Conservation (phyloP, 2,329 filamentous ascomycete genomes). For the Pyricularia sp. region DNA sequence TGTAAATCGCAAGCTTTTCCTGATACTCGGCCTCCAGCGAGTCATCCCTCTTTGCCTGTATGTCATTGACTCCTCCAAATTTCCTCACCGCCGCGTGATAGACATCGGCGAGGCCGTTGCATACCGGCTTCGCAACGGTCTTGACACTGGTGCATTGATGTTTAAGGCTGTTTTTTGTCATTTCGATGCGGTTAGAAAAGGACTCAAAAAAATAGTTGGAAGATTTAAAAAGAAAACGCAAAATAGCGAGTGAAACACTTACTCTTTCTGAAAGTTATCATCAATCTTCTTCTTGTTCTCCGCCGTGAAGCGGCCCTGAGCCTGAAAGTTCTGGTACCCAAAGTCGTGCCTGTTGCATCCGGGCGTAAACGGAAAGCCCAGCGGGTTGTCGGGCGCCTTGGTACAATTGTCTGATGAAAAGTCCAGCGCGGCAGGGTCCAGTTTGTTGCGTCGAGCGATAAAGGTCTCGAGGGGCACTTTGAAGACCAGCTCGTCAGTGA, state of each 20-base stretch:
- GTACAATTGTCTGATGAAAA: constrained; percentile 34
- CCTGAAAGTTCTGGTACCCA: constrained; percentile 43
- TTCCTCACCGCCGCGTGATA: constrained; percentile 28
- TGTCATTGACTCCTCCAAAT: constrained; percentile 25
- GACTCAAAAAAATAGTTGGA: neutral
- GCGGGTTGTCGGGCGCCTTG: constrained; percentile 31
- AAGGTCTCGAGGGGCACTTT: neutral
- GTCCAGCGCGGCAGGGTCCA: constrained; percentile 26
- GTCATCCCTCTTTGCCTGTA: constrained; percentile 15
- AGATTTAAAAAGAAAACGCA: neutral
- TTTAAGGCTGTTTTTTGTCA: constrained; percentile 19
- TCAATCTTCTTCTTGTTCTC: constrained; percentile 33
- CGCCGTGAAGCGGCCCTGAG: constrained; percentile 35
- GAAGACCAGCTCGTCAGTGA: neutral
- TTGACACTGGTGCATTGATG: constrained; percentile 22
- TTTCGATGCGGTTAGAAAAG: neutral
- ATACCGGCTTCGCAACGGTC: constrained; percentile 11
- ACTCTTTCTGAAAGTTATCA: constrained; percentile 36
- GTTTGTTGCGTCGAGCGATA: constrained; percentile 20
- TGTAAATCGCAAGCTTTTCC: constrained; percentile 22
- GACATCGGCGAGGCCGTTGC: constrained; percentile 26
- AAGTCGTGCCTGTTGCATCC: constrained; percentile 48
- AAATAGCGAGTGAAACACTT: constrained; percentile 11
- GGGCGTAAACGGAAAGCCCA: constrained; percentile 30
- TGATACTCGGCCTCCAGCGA: constrained; percentile 22